Evolutionary conservation across 1,284 basidiomycete genomes (phyloP).

Genomic region (Tilletia horrida): DNA sequence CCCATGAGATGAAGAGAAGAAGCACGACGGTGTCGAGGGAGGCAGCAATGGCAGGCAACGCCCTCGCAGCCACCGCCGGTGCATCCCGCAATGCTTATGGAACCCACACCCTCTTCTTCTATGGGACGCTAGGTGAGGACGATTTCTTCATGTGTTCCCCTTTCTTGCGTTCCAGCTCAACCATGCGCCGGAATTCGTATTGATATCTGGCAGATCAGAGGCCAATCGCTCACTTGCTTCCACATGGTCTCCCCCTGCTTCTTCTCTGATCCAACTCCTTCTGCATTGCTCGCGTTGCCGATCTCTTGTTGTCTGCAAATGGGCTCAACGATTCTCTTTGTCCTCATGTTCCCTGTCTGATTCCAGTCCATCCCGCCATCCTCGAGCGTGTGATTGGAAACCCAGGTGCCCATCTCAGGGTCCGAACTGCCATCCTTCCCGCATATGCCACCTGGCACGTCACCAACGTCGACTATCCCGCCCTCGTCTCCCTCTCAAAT

Average conservation of each 20-base stretch:
- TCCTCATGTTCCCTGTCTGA: not conserved
- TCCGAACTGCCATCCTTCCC: constrained; percentile 31
- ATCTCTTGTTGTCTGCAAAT: too few relatives aligned
- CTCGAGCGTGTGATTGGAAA: constrained; percentile 33
- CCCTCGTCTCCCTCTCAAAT: constrained; percentile 21
- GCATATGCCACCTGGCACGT: constrained; percentile 32
- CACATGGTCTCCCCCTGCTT: not conserved
- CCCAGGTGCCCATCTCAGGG: constrained; percentile 21
- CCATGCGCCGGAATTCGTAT: too few relatives aligned
- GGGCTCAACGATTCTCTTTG: not conserved
- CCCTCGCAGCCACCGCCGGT: not conserved
- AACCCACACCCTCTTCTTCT: constrained; percentile 34
- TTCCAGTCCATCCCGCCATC: constrained; percentile 34
- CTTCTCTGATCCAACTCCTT: not conserved
- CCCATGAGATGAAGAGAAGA: not conserved
- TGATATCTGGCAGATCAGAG: not conserved
- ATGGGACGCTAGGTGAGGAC: constrained; percentile 31
- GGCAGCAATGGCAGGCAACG: not conserved
- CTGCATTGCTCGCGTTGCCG: too few relatives aligned
- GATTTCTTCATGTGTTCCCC: too few relatives aligned
- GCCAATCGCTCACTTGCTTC: not conserved
- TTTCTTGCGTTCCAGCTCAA: too few relatives aligned
- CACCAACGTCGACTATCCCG: constrained; percentile 35
- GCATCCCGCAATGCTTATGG: not conserved
- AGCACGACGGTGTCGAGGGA: not conserved